phyloP scores from a whole-genome alignment of 2,329 filamentous ascomycete species.

The Bipolaris cookei region DNA sequence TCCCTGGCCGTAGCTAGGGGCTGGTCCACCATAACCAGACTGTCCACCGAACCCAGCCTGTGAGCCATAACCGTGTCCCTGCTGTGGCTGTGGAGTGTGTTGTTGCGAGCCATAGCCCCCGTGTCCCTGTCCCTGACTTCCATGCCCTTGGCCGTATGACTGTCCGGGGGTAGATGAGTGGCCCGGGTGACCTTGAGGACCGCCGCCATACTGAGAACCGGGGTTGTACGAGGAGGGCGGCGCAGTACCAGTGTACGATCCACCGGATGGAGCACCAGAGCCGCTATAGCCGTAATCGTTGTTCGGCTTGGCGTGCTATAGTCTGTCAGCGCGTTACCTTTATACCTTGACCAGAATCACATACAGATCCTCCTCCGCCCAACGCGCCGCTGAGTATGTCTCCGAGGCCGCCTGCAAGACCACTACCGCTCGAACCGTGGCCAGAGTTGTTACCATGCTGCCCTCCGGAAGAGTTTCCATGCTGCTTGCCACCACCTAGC shows the following conservation, averaged over 20 bases:
- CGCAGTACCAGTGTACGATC: constrained; percentile 67
- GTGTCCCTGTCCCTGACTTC: constrained; percentile 16
- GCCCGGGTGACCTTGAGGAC: constrained; percentile 28
- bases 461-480: constrained; percentile 50
- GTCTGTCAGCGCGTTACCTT: constrained; percentile 8
- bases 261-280: constrained; percentile 56
- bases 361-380: constrained; percentile 47
- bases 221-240: constrained; percentile 68
- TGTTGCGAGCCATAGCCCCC: constrained; percentile 22
- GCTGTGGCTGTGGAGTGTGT: constrained; percentile 16
- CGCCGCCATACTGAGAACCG: constrained; percentile 28
- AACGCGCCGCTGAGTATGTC: constrained; percentile 44
- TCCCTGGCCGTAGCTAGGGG: constrained; percentile 13
- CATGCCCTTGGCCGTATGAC: constrained; percentile 24
- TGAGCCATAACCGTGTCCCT: constrained; percentile 26
- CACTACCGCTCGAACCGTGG: constrained; percentile 24
- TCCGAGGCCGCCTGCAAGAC: constrained; percentile 26
- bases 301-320: constrained; percentile 45
- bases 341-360: constrained; percentile 10
- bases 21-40: constrained; percentile 23
- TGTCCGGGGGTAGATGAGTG: constrained; percentile 30
- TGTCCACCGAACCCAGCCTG: constrained; percentile 36
- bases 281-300: constrained; percentile 64
- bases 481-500: constrained; percentile 47
- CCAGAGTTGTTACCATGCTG: constrained; percentile 55